Percentiles rank a stretch among this genome's conserved stretches.
Conservation (phyloP, 2,329 filamentous ascomycete genomes). For the Claviceps humidiphila region DNA sequence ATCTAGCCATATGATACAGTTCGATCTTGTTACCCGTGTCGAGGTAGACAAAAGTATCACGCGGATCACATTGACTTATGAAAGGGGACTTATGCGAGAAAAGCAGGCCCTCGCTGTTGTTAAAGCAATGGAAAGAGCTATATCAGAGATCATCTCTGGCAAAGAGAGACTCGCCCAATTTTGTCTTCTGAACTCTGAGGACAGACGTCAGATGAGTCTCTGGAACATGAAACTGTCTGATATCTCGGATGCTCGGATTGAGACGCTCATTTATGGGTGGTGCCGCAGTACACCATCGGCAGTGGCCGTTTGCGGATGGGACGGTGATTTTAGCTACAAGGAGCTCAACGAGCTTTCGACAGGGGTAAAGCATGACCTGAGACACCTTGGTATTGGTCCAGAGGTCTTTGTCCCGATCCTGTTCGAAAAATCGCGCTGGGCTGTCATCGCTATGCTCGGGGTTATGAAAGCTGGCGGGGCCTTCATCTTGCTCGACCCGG, state of each 20-base stretch:
- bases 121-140: background rate
- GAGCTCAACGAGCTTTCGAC: conserved; percentile 14
- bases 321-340: conserved; percentile 28
- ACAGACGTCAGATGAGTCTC: background rate
- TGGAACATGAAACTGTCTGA: background rate
- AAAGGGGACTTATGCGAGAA: background rate
- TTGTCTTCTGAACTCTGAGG: background rate
- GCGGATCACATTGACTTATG: background rate
- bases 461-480: conserved; percentile 2
- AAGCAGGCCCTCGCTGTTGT: background rate
- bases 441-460: conserved; percentile 3
- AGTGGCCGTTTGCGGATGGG: conserved; percentile 7
- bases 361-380: conserved; percentile 2
- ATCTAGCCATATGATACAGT: background rate
- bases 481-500: conserved; percentile 5
- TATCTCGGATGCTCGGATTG: background rate
- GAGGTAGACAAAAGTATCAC: background rate
- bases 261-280: background rate
- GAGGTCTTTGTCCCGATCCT: background rate
- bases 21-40: background rate
- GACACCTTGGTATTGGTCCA: background rate
- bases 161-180: background rate
- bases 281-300: background rate
- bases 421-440: conserved; percentile 7
- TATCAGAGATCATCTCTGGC: background rate